Conservation (phyloP, 192 early-diverging fungal species). For the Rhizoclosmatium globosum region DNA sequence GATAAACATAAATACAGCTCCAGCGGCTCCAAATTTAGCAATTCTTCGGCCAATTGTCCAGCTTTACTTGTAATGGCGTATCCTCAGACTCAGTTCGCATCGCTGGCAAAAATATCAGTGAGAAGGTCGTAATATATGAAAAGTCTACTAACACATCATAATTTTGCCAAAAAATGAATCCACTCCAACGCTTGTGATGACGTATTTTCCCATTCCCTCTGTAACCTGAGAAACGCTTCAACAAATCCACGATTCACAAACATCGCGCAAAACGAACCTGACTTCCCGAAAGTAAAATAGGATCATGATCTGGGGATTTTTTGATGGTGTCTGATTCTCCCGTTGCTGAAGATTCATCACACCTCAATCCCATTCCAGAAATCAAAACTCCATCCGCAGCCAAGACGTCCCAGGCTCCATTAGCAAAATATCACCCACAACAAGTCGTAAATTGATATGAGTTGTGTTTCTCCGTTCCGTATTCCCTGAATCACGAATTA, state of each 20-base stretch:
- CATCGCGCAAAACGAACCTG: constrained; percentile 74
- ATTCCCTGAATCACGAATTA: constrained; percentile 49
- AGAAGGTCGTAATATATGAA: neutral
- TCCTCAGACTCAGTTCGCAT: constrained; percentile 82
- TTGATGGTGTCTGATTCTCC: constrained; percentile 90
- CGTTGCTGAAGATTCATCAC: constrained; percentile 91
- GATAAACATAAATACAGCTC: constrained; percentile 87
- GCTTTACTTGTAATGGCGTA: constrained; percentile 93
- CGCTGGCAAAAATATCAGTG: neutral
- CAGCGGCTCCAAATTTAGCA: constrained; percentile 90
- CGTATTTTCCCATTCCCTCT: constrained; percentile 86
- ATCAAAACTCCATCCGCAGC: constrained; percentile 90
- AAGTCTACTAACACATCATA: constrained; percentile 69
- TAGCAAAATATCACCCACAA: constrained; percentile 90
- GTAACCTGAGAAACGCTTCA: constrained; percentile 62
- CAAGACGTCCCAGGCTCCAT: constrained; percentile 94
- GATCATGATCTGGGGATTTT: constrained; percentile 72
- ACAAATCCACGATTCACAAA: constrained; percentile 89
- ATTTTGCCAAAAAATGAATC: constrained; percentile 90
- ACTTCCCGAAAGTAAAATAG: constrained; percentile 93
- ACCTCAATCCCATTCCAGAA: constrained; percentile 77
- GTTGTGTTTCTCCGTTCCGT: constrained; percentile 77
- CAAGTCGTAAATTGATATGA: constrained; percentile 81
- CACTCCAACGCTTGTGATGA: constrained; percentile 85
- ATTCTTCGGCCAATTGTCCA: constrained; percentile 92